Evolutionary conservation across 2,329 filamentous ascomycete genomes (phyloP).

Genomic region (Pseudogymnoascus sp.): DNA sequence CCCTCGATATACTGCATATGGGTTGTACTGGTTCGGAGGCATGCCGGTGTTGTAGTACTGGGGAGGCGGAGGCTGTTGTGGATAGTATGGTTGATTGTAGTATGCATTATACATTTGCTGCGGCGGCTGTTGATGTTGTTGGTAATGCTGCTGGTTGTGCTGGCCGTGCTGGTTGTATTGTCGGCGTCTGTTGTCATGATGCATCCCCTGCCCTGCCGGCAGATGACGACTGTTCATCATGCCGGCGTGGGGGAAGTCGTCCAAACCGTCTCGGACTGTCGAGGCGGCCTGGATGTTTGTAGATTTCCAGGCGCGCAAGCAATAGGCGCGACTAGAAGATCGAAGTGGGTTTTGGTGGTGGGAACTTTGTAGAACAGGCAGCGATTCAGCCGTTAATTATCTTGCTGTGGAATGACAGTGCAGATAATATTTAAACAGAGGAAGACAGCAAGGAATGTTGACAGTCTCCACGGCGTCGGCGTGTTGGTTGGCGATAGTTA

Average conservation of each 20-base stretch:
- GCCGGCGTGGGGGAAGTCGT: constrained; percentile 51
- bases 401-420: not conserved
- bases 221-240: constrained; percentile 73
- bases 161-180: constrained; percentile 24
- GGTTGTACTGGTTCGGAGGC: constrained; percentile 40
- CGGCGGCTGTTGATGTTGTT: constrained; percentile 31
- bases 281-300: constrained; percentile 15
- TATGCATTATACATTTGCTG: constrained; percentile 45
- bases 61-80: constrained; percentile 50
- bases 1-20: constrained; percentile 42
- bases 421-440: not conserved
- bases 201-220: constrained; percentile 62
- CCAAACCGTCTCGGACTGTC: constrained; percentile 22
- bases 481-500: not conserved
- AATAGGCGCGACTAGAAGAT: constrained; percentile 4
- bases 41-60: constrained; percentile 49
- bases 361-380: not conserved
- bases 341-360: not conserved
- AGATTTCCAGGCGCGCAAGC: not conserved
- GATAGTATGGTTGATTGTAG: constrained; percentile 45
- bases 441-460: not conserved
- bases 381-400: not conserved
- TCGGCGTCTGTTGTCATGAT: constrained; percentile 27
- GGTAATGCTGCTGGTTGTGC: constrained; percentile 13
- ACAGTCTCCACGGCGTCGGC: not conserved